Conservation (phyloP, 106 monocot genomes). For the Apostasia ramifera region DNA sequence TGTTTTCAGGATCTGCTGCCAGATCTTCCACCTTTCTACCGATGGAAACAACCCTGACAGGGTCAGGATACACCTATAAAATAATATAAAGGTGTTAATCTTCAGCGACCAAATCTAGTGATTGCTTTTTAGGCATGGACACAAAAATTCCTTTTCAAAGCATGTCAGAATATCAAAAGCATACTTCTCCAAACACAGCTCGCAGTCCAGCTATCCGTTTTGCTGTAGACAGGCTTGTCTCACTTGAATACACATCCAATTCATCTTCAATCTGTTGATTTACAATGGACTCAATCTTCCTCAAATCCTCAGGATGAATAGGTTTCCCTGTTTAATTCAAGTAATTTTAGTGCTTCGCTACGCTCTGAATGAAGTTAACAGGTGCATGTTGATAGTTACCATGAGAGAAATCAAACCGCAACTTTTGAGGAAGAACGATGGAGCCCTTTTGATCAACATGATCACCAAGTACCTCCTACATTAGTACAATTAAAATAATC, state of each 20-base stretch:
- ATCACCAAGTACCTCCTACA: constrained; percentile 95
- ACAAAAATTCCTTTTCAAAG: neutral
- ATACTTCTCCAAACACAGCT: constrained; percentile 96
- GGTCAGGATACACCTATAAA: constrained; percentile 84
- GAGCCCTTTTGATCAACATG: constrained; percentile 99
- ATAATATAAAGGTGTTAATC: neutral
- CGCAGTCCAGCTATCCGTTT: constrained; percentile 64
- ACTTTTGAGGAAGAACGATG: constrained; percentile 96
- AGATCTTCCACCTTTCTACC: constrained; percentile 84
- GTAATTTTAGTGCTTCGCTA: neutral
- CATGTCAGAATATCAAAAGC: neutral
- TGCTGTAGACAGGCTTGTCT: constrained; percentile 57
- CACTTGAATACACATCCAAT: constrained; percentile 76
- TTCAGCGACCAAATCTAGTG: neutral
- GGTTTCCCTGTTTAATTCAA: constrained; percentile 69
- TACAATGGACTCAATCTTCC: constrained; percentile 89
- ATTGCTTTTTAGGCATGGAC: neutral
- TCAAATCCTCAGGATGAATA: constrained; percentile 70
- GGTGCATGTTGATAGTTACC: constrained; percentile 30
- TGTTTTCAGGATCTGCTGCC: constrained; percentile 51
- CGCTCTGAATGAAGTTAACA: neutral
- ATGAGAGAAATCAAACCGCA: constrained; percentile 95
- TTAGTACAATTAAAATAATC: neutral
- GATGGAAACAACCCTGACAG: constrained; percentile 88
- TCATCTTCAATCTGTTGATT: constrained; percentile 87